Percentiles rank a stretch among this genome's conserved stretches.
phyloP scores from a whole-genome alignment of 257 asterid genomes.

The Echites panduratus region DNA sequence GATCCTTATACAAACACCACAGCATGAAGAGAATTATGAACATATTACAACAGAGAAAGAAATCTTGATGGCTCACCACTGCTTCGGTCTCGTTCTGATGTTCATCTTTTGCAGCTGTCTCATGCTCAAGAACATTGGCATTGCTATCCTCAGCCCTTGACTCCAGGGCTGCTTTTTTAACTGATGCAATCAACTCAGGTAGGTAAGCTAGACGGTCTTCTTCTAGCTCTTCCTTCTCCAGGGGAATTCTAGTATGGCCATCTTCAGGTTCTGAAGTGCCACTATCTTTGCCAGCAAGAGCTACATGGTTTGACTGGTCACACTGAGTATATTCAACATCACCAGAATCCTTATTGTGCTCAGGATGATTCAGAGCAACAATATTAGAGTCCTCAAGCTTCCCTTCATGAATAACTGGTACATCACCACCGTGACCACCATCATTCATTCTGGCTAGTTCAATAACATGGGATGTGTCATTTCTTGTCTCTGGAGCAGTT shows the following conservation, averaged over 20 bases:
- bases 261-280: conserved; percentile 30
- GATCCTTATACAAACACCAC: neutral
- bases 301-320: conserved; percentile 19
- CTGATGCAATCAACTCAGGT: conserved; percentile 67
- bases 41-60: neutral
- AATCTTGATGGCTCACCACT: conserved; percentile 35
- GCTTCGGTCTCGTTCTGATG: conserved; percentile 47
- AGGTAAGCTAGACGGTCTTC: conserved; percentile 51
- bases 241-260: conserved; percentile 15
- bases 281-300: conserved; percentile 23
- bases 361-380: conserved; percentile 15
- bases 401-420: conserved; percentile 21
- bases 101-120: conserved; percentile 31
- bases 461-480: conserved; percentile 20
- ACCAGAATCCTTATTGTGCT: conserved; percentile 24
- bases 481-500: conserved; percentile 26
- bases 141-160: conserved; percentile 41
- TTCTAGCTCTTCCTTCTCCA: conserved; percentile 18
- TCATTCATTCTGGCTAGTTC: conserved; percentile 18
- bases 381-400: conserved; percentile 28
- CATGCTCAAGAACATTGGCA: conserved; percentile 27
- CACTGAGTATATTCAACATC: conserved; percentile 22
- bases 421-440: conserved; percentile 27
- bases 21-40: neutral
- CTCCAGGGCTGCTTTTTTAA: conserved; percentile 51